Base-by-base conservation (phyloP, 2,329 filamentous ascomycete species). In the Sporothrix pseudoabietina region DNA sequence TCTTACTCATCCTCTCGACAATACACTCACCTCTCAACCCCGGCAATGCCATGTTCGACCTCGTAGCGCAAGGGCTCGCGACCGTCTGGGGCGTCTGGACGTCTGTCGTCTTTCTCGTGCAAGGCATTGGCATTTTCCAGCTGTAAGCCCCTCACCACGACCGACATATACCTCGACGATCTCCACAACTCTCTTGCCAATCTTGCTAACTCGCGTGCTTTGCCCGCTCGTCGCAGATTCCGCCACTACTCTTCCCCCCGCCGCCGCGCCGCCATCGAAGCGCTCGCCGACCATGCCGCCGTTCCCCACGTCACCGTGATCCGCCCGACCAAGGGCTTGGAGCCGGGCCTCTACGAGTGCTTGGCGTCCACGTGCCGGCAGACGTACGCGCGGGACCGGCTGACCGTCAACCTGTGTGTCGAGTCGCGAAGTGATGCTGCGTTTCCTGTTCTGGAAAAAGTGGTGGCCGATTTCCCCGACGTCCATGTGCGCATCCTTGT, bases 301-400 rank as follows among this genome's bases (percentile, higher is more conserved):
- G 85, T 94, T 3, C 95, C 94, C 19, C 90, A 93, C 83, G 87
- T 99, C 78, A 98, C 96, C 44, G 87, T 97, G 75, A 94, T 99
- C 77, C 92, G 96, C 2, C 97, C 96, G 0, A 91, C 97, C 76
- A 98, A 98, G 82, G 96, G 94, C 75, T 86, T 97, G 72, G 96
- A 98, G 80, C 92, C 94, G 4, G 89, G 90, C 76, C 89, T 98
- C 32, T 97, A 97, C 85, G 93, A 97, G 79, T 98, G 96, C 79
- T 90, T 99, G 55, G 92, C 92, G 41, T 92, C 94, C 5, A 93
- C 92, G 1, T 94, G 98, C 80, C 89, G 85, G 65, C 94, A 97
- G 81, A 86, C 89, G 72, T 98, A 98, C 79, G 93, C 95, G 0
- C 82, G 80, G 49, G 86, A 92, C 78, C 94, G 91, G 79, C 82